Evolutionary conservation across 805 yeast genomes (phyloP), one percentile per base, ranked within the genome.

Genomic region (Jamesozyma hellenica): DNA sequence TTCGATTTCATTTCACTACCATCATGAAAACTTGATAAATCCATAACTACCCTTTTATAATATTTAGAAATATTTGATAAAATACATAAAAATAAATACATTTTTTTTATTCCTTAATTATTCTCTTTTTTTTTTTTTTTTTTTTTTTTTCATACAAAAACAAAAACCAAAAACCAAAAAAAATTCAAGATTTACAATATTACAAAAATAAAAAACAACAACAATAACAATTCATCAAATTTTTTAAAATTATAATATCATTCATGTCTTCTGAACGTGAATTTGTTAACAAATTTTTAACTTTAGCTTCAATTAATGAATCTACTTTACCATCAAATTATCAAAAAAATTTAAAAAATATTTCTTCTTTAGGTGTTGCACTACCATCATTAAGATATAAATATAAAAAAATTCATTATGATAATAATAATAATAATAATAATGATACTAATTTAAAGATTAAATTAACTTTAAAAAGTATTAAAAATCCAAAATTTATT

Each of bases 401-500:
- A 64, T 48, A 63, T 42, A 50, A 43, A 26, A 41, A 39, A 11
- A 17, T 12, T 14, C 10, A 18, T 11, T n/a, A n/a, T 14, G 18
- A 27, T 13, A 28, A 39, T 12, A 8, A 29, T 12, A 14, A 40
- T 11, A 33, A 19, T 2, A 18, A 30, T 16, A 19, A 19, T n/a
- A 23, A 35, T 5, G 18, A 19, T 13, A 9, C 28, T 6, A 23
- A 23, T 9, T 17, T 35, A 29, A 38, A 26, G 3, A 23, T 50
- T 15, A 42, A 45, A 12, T 60, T 71, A 13, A 50, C 58, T 4
- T 67, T 84, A 54, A 80, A 79, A 58, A 80, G 88, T 25, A 71
- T 85, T 40, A 76, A 78, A 50, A 74, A 80, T 4, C 94, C 94
- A 5, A 82, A 78, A 53, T 81, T 83, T 58, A 56, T 63, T 29